These are phyloP conservation scores for Peniophora sp. DNA, from an alignment of 1,284 basidiomycete genomes.

Conservation along the genomic window DNA sequence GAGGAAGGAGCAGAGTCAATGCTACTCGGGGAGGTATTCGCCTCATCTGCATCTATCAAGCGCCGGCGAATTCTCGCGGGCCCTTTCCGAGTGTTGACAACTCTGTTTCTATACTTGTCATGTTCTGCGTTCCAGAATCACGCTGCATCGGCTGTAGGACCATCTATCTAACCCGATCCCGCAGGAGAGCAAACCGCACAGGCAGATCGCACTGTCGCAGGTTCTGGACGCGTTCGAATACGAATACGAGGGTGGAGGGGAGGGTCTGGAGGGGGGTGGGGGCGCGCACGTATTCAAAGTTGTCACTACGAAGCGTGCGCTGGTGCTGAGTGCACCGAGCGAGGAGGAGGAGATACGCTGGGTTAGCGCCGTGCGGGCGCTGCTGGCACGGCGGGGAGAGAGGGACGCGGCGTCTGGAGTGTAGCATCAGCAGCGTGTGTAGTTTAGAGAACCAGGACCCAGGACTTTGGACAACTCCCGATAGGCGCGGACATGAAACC, in stretches of 20 bases:
- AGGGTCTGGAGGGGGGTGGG: conserved; percentile 30
- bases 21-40: too few species aligned
- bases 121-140: too few species aligned
- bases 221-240: conserved; percentile 94
- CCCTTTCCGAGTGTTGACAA: too few species aligned
- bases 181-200: conserved; percentile 83
- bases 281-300: conserved; percentile 83
- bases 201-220: conserved; percentile 76
- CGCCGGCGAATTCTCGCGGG: too few species aligned
- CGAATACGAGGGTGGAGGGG: conserved; percentile 41
- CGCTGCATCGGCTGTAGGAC: too few species aligned
- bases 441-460: conserved; percentile 9
- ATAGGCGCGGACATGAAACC: too few species aligned
- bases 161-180: conserved; percentile 1
- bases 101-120: too few species aligned
- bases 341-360: conserved; percentile 99
- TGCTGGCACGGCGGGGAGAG: conserved; percentile 68
- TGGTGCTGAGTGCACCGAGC: conserved; percentile 87
- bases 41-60: too few species aligned
- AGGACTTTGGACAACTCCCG: not conserved
- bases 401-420: conserved; percentile 34
- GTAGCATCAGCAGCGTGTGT: conserved; percentile 18
- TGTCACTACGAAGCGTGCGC: conserved; percentile 87
- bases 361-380: conserved; percentile 88
- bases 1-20: too few species aligned